Percentiles rank a stretch among this genome's conserved stretches.
phyloP scores from a whole-genome alignment of 2,329 filamentous ascomycete genomes.

The Fusarium anthophilum region DNA sequence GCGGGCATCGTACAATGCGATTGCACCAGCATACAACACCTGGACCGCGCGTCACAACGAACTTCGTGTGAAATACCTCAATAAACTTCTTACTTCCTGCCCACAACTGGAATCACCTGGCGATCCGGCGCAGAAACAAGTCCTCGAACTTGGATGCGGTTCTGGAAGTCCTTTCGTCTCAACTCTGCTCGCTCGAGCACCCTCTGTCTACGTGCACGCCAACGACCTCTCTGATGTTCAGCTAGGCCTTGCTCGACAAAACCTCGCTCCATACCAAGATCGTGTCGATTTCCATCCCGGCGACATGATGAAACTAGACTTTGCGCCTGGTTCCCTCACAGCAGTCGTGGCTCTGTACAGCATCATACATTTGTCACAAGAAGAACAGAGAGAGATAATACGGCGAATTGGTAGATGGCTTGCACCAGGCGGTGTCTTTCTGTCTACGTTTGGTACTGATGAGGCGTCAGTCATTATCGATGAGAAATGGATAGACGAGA shows the following conservation, averaged over 20 bases:
- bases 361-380: constrained; percentile 13
- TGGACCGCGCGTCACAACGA: constrained; percentile 16
- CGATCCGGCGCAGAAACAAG: not conserved
- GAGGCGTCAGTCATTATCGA: not conserved
- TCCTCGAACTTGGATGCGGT: constrained; percentile 24
- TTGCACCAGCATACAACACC: constrained; percentile 17
- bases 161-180: constrained; percentile 8
- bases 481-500: not conserved
- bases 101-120: not conserved
- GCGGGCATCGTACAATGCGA: constrained; percentile 3
- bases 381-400: constrained; percentile 17
- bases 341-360: constrained; percentile 18
- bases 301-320: constrained; percentile 22
- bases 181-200: not conserved
- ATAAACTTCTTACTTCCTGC: not conserved
- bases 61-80: not conserved
- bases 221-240: constrained; percentile 20
- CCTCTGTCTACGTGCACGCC: not conserved
- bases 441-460: constrained; percentile 1
- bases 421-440: not conserved
- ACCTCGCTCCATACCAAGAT: not conserved
- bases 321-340: not conserved
- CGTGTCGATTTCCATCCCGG: not conserved
- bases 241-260: not conserved
- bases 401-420: constrained; percentile 1